A percentile compares a stretch with the other conserved stretches of the same genome.
Conservation (phyloP, 257 asterid genomes). For the Fraxinus americana region DNA sequence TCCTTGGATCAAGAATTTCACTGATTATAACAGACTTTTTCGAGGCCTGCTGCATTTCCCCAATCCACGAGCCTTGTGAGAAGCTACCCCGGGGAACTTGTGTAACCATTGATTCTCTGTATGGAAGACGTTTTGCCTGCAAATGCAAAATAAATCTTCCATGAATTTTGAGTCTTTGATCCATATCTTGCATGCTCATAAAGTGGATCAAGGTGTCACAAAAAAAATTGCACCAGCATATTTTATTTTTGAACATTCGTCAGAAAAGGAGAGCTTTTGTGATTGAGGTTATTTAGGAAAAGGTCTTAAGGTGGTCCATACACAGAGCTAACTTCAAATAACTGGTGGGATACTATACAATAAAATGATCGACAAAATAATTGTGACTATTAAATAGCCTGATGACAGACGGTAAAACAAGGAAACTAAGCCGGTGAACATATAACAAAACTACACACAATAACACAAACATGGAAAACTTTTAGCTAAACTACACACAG, state of each 20-base stretch:
- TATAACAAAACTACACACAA: neutral
- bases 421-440: neutral
- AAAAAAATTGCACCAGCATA: neutral
- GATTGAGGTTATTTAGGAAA: neutral
- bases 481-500: slow-evolving; percentile 5
- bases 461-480: neutral
- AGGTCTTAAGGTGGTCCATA: neutral
- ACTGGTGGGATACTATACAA: neutral
- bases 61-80: slow-evolving; percentile 93
- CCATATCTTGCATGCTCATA: neutral
- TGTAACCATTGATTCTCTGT: slow-evolving; percentile 64
- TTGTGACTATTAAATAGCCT: neutral
- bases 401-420: neutral
- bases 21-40: slow-evolving; percentile 86
- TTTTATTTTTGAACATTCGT: neutral
- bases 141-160: slow-evolving; percentile 31
- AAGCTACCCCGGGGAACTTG: slow-evolving; percentile 64
- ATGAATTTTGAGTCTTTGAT: neutral
- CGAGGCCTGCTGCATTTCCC: slow-evolving; percentile 97
- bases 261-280: neutral
- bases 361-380: slow-evolving; percentile 3
- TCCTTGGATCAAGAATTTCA: slow-evolving; percentile 94
- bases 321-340: slow-evolving; percentile 4
- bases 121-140: slow-evolving; percentile 97
- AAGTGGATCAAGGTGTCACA: neutral